Base-by-base conservation (phyloP, 2,329 filamentous ascomycete species). In the Paracamarosporium sp. region DNA sequence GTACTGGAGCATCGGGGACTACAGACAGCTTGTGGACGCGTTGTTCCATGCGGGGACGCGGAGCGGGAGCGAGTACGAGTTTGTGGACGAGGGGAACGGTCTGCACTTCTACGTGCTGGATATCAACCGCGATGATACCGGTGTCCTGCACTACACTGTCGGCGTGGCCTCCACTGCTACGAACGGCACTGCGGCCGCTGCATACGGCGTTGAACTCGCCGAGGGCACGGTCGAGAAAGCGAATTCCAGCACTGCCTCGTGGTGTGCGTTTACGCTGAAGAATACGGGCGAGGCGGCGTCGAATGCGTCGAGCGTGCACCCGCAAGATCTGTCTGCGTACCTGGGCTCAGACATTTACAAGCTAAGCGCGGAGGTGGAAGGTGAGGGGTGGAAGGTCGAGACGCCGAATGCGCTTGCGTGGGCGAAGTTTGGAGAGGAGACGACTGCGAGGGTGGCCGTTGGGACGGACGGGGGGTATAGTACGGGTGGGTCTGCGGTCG, bases 1-100 rank as follows among this genome's bases (percentile, higher is more conserved):
- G 9, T 81, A 80, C 72, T 76, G 82, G 61, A 82, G 80, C 3
- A 69, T 84, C 30, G 83, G 83, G 17, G 83, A 85, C 65, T 85
- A 85, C 63, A 76, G 83, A 5, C 83, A 85, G 61, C 69, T 85
- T 0, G 78, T 80, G 1, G 83, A 85, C 58, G 83, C 83, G 2
- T 72, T 85, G 15, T 85, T 85, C 75, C 82, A 85, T 61, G 82
- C 82, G 0, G 83, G 83, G 11, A 83, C 82, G 0, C 71, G 80
- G 17, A 83, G 81, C 0, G 82, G 82, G 5, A 83, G 81, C 28
- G 62, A 82, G 64, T 84, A 72, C 53, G 83, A 85, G 69, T 76
- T 79, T 61, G 66, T 79, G 6, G 83, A 85, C 60, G 69, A 74
- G 61, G 68, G 77, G 3, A 85, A 85, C 53, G 64, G 75, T 2